Base-by-base conservation (phyloP, 257 asterid genomes). In the Eustoma russellianum region DNA sequence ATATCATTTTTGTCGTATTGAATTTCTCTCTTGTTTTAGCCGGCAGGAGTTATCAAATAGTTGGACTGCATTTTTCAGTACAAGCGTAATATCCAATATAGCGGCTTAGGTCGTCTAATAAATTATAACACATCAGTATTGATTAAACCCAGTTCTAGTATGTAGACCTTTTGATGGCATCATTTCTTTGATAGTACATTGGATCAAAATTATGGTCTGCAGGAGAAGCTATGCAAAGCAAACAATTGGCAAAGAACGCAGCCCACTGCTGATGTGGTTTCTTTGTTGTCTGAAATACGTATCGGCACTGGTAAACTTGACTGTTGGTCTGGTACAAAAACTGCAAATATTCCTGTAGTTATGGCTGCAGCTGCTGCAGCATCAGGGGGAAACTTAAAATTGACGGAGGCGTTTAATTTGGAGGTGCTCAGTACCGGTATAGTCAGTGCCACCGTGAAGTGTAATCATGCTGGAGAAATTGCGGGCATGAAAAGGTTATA, bases 281-380 rank as follows among this genome's bases (percentile, higher is more conserved):
- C 99, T 66, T 91, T 92, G 49, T 67, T 92, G 74, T 85, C 97
- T 48, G 99, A 92, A 73, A 88, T 92, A 73, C 80, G 94, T 75
- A 92, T 92, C 69, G 97, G 97, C 65, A 85, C 95, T 5, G 97
- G 95, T 51, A 92, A 88, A 78, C 85, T 77, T 81, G 99, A 92
- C 70, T 78, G 90, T 74, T 92, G 99, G 97, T 70, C 65, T 43
- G 97, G 99, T 61, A 85, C 81, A 33, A 83, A 77, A 72, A 82
- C 97, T 60, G 97, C 99, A 67, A 76, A 69, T 50, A 63, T 72
- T 58, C 82, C 78, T 40, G 77, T 79, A 52, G 95, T 92, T 58
- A 92, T 92, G 95, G 93, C 95, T 33, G 94, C 97, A 7, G 99
- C 99, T 46, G 97, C 95, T 55, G 99, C 97, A 19, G 99, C 99